Evolutionary conservation across 805 yeast genomes (phyloP), one percentile per base, ranked within the genome.

Genomic region (Spathaspora arborariae): DNA sequence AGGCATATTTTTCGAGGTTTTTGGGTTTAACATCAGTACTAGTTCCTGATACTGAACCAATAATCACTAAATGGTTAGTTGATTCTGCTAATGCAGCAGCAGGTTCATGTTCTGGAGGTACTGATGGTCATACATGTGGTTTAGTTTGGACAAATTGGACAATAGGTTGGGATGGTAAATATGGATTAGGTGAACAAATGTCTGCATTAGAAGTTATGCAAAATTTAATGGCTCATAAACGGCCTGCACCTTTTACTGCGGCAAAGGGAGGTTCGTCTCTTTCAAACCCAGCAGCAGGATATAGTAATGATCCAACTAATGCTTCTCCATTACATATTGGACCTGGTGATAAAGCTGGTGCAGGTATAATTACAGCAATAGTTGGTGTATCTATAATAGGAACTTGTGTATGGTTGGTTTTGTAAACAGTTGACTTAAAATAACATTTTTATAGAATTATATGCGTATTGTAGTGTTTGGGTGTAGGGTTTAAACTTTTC

Each of bases 111-210:
- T 63, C 77, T 13, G 94, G 92, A 57, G 94, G 92, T 58, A 51
- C 66, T 7, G 94, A 86, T 65, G 82, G 82, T 9, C 82, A 79
- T 56, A 86, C 94, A 0, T 86, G 95, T 72, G 94, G 92, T 27
- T 61, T 78, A 49, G 72, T 78, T 62, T 86, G 95, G 95, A 63
- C 72, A 8, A 52, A 62, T 10, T 61, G 68, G 27, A 50, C 56
- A 4, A 18, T 13, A 30, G 81, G 80, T 16, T 78, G 85, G 80
- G 94, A 86, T 62, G 82, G 78, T 0, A 51, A 56, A 37, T 86
- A 77, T 58, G 94, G 95, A 21, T 67, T 87, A 21, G 94, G 94
- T 54, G 95, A 86, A 64, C 89, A 86, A 64, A 81, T 86, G 80
- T 68, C 76, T 43, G 88, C 94, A 0, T 68, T 84, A 49, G 94